phyloP scores from a whole-genome alignment of 176 grass and related monocot genomes.

The Ananas comosus region DNA sequence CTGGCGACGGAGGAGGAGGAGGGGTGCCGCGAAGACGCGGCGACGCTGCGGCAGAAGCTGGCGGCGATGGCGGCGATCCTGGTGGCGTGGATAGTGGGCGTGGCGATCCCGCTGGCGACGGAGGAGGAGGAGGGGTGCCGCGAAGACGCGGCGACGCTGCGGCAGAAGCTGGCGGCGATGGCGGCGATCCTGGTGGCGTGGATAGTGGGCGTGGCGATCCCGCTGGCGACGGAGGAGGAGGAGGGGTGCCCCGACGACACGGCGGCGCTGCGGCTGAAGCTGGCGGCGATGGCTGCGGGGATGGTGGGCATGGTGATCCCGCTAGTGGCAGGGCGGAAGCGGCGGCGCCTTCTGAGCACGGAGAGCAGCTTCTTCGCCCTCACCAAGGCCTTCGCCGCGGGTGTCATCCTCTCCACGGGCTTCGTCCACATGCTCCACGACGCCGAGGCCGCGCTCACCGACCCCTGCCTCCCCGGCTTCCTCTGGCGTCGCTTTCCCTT shows the following conservation, averaged over 20 bases:
- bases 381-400: slow-evolving; percentile 67
- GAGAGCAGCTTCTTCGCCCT: slow-evolving; percentile 34
- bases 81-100: too few relatives aligned
- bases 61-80: too few relatives aligned
- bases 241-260: slow-evolving; percentile 53
- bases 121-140: too few relatives aligned
- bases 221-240: slow-evolving; percentile 1
- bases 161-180: too few relatives aligned
- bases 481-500: slow-evolving; percentile 73
- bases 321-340: slow-evolving; percentile 22
- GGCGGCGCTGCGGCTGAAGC: slow-evolving; percentile 51
- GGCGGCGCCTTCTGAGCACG: not conserved
- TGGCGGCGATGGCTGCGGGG: slow-evolving; percentile 42
- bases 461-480: slow-evolving; percentile 44
- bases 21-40: too few relatives aligned
- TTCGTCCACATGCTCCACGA: slow-evolving; percentile 82
- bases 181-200: too few relatives aligned
- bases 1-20: too few relatives aligned
- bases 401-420: slow-evolving; percentile 73
- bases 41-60: too few relatives aligned
- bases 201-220: too few relatives aligned
- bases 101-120: too few relatives aligned
- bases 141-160: too few relatives aligned
- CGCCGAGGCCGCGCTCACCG: slow-evolving; percentile 36
- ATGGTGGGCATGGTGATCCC: slow-evolving; percentile 52